Conservation (phyloP, 257 asterid genomes). For the Nicotiana sylvestris region DNA sequence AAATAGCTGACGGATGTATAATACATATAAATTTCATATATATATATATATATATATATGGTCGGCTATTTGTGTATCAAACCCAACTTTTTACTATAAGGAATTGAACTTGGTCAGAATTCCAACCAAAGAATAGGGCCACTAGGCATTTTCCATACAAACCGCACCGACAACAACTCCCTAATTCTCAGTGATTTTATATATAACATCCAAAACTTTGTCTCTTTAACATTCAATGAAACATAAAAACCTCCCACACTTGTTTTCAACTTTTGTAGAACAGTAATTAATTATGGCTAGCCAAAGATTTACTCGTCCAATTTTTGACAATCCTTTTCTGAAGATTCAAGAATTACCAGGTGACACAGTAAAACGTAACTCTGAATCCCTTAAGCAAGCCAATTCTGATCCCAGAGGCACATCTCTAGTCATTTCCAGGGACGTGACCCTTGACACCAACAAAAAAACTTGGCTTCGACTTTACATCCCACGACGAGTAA, state of each 20-base stretch:
- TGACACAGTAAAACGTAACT: slow-evolving; percentile 29
- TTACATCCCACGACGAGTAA: slow-evolving; percentile 28
- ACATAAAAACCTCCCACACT: background rate
- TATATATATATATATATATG: no score
- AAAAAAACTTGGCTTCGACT: slow-evolving; percentile 48
- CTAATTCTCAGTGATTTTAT: no score
- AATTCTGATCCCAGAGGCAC: slow-evolving; percentile 21
- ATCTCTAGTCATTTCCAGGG: slow-evolving; percentile 39
- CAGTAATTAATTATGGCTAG: background rate
- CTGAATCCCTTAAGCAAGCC: slow-evolving; percentile 23
- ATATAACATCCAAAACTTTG: background rate
- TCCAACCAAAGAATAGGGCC: background rate
- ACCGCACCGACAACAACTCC: no score
- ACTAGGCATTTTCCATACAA: background rate
- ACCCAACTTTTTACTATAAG: no score
- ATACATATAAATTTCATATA: no score
- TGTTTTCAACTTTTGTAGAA: background rate
- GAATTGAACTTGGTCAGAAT: background rate
- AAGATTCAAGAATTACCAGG: slow-evolving; percentile 25
- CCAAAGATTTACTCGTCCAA: slow-evolving; percentile 31
- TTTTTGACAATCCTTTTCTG: slow-evolving; percentile 34
- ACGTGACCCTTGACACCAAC: slow-evolving; percentile 27
- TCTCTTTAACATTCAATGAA: background rate
- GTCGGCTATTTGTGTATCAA: no score
- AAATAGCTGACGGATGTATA: no score